phyloP scores from a whole-genome alignment of 2,329 filamentous ascomycete genomes.

The Ceratocystis harringtonii region DNA sequence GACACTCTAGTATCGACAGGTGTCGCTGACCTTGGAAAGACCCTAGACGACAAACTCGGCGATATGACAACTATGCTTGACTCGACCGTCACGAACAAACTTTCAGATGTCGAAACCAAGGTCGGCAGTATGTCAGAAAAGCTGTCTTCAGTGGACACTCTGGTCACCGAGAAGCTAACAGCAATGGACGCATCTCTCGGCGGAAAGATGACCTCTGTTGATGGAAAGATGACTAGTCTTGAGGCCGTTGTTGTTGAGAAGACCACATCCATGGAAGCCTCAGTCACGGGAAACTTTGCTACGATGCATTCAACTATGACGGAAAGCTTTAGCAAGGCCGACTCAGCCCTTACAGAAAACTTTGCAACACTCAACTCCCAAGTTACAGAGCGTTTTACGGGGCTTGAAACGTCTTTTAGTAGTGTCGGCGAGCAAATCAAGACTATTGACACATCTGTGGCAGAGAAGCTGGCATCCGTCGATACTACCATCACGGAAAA shows the following conservation, averaged over 20 bases:
- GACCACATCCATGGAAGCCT: slow-evolving; percentile 10
- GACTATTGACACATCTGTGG: background rate
- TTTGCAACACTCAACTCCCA: slow-evolving; percentile 17
- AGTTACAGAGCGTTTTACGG: slow-evolving; percentile 7
- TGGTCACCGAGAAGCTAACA: slow-evolving; percentile 7
- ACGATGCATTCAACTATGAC: slow-evolving; percentile 16
- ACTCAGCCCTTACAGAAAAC: slow-evolving; percentile 15
- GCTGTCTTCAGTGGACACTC: background rate
- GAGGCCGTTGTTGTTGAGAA: slow-evolving; percentile 14
- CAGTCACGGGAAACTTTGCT: slow-evolving; percentile 15
- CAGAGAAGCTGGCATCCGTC: slow-evolving; percentile 10
- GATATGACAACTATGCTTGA: slow-evolving; percentile 10
- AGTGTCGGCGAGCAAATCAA: slow-evolving; percentile 9
- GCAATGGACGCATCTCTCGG: background rate
- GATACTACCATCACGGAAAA: slow-evolving; percentile 8
- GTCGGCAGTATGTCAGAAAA: background rate
- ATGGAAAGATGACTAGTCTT: slow-evolving; percentile 13
- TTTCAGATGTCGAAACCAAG: slow-evolving; percentile 7
- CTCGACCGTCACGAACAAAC: background rate
- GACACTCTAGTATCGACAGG: slow-evolving; percentile 4
- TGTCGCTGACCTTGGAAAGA: slow-evolving; percentile 10
- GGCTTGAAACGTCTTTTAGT: slow-evolving; percentile 12
- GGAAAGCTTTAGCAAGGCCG: slow-evolving; percentile 12
- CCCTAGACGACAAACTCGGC: slow-evolving; percentile 7
- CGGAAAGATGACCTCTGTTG: slow-evolving; percentile 12